Evolutionary conservation across 1,284 basidiomycete genomes (phyloP), one percentile per base, ranked within the genome.

Genomic region (Fomitopsis betulina): DNA sequence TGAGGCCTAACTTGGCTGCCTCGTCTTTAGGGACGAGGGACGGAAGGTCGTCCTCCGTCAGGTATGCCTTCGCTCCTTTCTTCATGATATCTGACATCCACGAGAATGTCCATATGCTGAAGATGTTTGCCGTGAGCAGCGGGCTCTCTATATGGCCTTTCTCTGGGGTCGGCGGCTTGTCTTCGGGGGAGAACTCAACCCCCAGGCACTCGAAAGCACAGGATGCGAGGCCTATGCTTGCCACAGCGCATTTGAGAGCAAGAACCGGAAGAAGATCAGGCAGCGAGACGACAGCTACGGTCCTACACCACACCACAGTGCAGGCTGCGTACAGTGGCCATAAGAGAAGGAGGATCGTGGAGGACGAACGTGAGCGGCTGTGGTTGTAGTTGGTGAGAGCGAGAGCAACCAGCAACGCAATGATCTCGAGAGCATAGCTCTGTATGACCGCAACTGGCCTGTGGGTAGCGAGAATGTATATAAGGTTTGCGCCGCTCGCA

Each of bases 61-160:
- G 86, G 68, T 79, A 84, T 58, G 77, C 73, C 19, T 74, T 70
- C 1, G 79, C 78, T 25, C 89, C 88, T 68, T 89, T 86, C 62
- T 76, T 79, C 86, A 94, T 85, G 21, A 94, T 78, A 0, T 83
- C 80, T 0, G 88, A 88, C 79, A 95, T 84, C 91, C 93, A 94
- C 2, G 75, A 73, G 68, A 95, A 95, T 0, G 80, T 83, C 85
- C 82, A 91, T 57, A 78, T 75, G 63, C 84, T 88, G 70, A 87
- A 98, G 52, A 96, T 79, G 72, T 96, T 97, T 35, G 96, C 93
- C 0, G 84, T 87, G 21, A 89, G 69, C 1, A 89, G 73, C 0
- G 94, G 95, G 67, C 79, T 90, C 69, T 94, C 91, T 30, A 74
- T 68, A 54, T 77, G 75, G 8, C 78, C 78, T 58, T 81, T 79